Conservation (phyloP, 2,329 filamentous ascomycete species). For the Zymoseptoria crescenta region DNA sequence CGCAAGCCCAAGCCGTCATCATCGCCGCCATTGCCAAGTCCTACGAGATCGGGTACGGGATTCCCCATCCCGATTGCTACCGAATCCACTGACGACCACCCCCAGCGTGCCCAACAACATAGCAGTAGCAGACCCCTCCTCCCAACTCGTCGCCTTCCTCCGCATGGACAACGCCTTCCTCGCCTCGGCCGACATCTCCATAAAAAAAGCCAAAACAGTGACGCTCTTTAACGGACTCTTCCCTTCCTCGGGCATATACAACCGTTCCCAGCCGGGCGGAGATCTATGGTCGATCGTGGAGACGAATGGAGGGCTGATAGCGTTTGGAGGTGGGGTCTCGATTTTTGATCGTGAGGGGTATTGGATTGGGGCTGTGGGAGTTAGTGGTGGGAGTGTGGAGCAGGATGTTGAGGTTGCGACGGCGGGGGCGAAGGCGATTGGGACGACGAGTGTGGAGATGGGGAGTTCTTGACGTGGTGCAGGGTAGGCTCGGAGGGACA, state of each 20-base stretch:
- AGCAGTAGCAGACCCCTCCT: constrained; percentile 23
- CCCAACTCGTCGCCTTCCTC: constrained; percentile 24
- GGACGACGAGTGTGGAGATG: not conserved
- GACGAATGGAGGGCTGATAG: constrained; percentile 24
- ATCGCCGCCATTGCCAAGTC: constrained; percentile 16
- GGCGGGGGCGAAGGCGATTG: not conserved
- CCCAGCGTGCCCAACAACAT: constrained; percentile 21
- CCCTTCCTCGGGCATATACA: constrained; percentile 20
- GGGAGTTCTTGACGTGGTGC: not conserved
- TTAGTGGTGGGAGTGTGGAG: constrained; percentile 23
- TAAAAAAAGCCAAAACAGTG: constrained; percentile 25
- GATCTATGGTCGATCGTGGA: constrained; percentile 20
- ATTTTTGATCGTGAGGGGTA: constrained; percentile 21
- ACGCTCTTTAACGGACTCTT: constrained; percentile 25
- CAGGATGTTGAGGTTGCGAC: constrained; percentile 15
- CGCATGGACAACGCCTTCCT: constrained; percentile 27
- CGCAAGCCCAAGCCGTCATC: constrained; percentile 20
- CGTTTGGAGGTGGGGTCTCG: constrained; percentile 24
- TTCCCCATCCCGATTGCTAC: not conserved
- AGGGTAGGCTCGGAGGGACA: too few species aligned
- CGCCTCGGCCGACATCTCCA: constrained; percentile 23
- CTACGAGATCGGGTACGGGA: constrained; percentile 5
- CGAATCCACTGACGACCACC: not conserved
- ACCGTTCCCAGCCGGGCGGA: constrained; percentile 18
- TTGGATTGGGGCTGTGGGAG: constrained; percentile 24